phyloP scores from a whole-genome alignment of 805 yeast species.

The Ogataea salicorniae region DNA sequence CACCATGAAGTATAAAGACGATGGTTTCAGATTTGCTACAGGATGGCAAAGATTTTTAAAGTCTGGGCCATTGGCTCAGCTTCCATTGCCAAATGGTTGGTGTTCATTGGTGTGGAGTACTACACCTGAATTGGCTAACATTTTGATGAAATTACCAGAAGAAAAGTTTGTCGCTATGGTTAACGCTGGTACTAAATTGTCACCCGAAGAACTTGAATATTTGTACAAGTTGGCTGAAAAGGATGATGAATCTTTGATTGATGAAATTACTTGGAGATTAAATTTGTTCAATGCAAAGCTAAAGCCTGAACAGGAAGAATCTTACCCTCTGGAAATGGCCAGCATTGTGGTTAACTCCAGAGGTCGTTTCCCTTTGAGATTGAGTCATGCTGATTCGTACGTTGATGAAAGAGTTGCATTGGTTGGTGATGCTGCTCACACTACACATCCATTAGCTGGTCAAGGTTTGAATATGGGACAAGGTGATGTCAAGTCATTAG shows the following conservation, averaged over 20 bases:
- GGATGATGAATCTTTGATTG: conserved; percentile 42
- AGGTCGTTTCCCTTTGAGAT: conserved; percentile 82
- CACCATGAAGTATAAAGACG: conserved; percentile 68
- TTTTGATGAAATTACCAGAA: conserved; percentile 53
- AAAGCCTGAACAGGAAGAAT: conserved; percentile 44
- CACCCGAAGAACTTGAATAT: conserved; percentile 69
- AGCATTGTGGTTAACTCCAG: conserved; percentile 59
- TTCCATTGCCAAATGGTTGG: conserved; percentile 80
- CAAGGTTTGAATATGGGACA: conserved; percentile 99
- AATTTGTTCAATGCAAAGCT: conserved; percentile 31
- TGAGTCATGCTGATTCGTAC: conserved; percentile 89
- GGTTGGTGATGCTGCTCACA: conserved; percentile 98
- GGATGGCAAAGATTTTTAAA: conserved; percentile 93
- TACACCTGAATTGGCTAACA: conserved; percentile 64
- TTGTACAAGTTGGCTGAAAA: conserved; percentile 45
- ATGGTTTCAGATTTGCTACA: conserved; percentile 55
- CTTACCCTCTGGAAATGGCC: conserved; percentile 62
- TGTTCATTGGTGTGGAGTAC: conserved; percentile 96
- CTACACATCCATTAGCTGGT: conserved; percentile 96
- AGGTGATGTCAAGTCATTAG: conserved; percentile 74
- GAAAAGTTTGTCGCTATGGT: conserved; percentile 63
- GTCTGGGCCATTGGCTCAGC: conserved; percentile 87
- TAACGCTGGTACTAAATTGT: conserved; percentile 83
- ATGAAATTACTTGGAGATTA: conserved; percentile 73
- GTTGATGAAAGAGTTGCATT: conserved; percentile 79